Percentiles rank a stretch among this genome's conserved stretches.
Evolutionary conservation across 139 green algal genomes (phyloP).

Genomic region (Dunaliella sp.): DNA sequence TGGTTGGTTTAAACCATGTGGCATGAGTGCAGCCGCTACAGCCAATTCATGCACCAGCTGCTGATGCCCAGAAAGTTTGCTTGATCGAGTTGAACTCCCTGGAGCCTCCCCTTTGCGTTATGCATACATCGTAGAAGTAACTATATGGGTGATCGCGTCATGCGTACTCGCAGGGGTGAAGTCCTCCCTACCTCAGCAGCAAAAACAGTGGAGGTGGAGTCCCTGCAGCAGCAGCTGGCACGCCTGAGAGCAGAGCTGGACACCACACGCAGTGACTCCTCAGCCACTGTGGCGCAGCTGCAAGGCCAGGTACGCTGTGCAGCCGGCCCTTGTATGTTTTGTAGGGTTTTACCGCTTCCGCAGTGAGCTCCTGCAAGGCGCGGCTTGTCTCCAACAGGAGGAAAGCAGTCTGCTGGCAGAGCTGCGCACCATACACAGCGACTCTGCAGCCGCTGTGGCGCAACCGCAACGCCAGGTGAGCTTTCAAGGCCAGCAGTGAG

Average conservation of each 20-base stretch:
- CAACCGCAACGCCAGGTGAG: constrained; percentile 26
- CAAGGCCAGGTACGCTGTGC: constrained; percentile 29
- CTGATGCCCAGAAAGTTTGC: background rate
- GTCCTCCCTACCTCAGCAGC: background rate
- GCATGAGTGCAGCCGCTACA: background rate
- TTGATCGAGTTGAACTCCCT: background rate
- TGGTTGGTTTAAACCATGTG: no score
- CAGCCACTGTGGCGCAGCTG: constrained; percentile 10
- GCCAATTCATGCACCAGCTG: background rate
- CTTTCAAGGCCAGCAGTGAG: no score
- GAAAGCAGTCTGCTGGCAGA: constrained; percentile 7
- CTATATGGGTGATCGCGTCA: background rate
- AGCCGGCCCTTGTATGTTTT: no score
- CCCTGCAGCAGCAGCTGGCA: background rate
- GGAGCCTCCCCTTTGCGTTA: background rate
- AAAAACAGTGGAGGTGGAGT: background rate
- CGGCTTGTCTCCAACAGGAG: background rate
- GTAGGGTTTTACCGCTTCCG: no score
- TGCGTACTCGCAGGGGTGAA: background rate
- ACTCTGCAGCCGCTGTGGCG: constrained; percentile 5
- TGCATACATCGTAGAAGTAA: background rate
- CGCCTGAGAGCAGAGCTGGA: constrained; percentile 17
- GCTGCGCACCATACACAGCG: constrained; percentile 19
- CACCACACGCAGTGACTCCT: constrained; percentile 22
- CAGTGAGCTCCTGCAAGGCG: no score